Base-by-base conservation (phyloP, 1,139 yeast species). In the Taphrina flavorubra region DNA sequence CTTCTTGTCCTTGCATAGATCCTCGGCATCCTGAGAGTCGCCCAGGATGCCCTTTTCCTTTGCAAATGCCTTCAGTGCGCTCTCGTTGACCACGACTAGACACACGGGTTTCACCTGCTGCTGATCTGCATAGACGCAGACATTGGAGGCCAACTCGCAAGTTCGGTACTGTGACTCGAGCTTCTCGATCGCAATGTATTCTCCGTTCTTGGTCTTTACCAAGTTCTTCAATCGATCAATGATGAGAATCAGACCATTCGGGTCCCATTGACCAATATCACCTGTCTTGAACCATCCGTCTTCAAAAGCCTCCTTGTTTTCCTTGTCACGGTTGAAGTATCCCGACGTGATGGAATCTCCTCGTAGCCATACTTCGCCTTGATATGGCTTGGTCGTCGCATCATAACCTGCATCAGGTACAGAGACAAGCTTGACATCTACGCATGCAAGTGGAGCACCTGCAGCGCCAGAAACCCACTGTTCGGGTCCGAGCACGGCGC, bases 241-340 rank as follows among this genome's bases (percentile, higher is more conserved):
- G 73, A 95, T 83, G 76, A 84, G 86, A 76, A 95, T 82, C 71
- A 86, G 87, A 74, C 99, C 99, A 73, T 83, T 84, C 34, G 86
- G 73, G 58, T 94, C 85, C 96, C 97, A 92, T 81, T 91, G 94
- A 76, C 94, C 97, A 78, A 95, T 91, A 79, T 95, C 99, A 79
- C 99, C 99, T 58, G 99, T 94, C 77, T 83, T 85, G 82, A 95
- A 95, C 97, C 98, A 95, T 40, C 94, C 96, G 72, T 92, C 97
- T 68, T 84, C 82, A 75, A 90, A 88, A 0, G 96, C 91, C 40
- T 79, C 87, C 65, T 82, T 79, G 42, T 97, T 94, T 80, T 92
- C 98, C 77, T 87, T 83, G 71, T 86, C 88, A 78, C 94, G 92
- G 78, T 87, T 85, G 81, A 84, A 94, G 80, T 95, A 95, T 76